phyloP scores from a whole-genome alignment of 2,329 filamentous ascomycete genomes.

The Alternaria longipes region DNA sequence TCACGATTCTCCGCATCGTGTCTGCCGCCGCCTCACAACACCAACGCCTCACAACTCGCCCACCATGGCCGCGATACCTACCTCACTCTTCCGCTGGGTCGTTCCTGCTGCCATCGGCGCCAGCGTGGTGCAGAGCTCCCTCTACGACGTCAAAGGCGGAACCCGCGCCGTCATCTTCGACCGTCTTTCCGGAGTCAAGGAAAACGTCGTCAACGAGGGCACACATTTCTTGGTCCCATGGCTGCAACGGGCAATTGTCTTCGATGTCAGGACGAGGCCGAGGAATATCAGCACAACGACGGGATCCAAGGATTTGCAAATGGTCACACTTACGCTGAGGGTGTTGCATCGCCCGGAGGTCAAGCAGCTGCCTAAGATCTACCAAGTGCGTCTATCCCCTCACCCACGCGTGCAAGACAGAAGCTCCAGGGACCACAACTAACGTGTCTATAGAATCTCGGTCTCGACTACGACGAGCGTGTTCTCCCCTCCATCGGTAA shows the following conservation, averaged over 20 bases:
- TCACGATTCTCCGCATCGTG: constrained; percentile 26
- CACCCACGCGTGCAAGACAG: too few relatives aligned
- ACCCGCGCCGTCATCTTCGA: constrained; percentile 98
- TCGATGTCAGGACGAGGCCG: constrained; percentile 97
- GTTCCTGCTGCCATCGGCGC: constrained; percentile 76
- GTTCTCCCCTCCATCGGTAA: constrained; percentile 64
- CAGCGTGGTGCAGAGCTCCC: constrained; percentile 75
- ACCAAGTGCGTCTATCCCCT: constrained; percentile 76
- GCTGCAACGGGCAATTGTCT: constrained; percentile 93
- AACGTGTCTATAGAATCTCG: constrained; percentile 75
- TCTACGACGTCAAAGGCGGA: constrained; percentile 98
- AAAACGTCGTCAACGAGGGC: constrained; percentile 90
- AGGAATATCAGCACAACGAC: constrained; percentile 98
- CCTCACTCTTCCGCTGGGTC: constrained; percentile 62
- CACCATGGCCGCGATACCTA: constrained; percentile 46
- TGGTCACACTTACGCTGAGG: constrained; percentile 97
- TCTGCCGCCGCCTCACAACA: constrained; percentile 28
- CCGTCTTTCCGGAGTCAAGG: constrained; percentile 88
- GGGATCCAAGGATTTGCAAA: constrained; percentile 98
- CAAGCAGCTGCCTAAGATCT: constrained; percentile 92
- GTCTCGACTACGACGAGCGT: constrained; percentile 90
- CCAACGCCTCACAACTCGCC: constrained; percentile 35
- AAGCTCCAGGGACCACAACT: background rate
- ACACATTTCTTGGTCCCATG: constrained; percentile 97
- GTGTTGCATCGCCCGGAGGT: constrained; percentile 96